These are phyloP conservation scores for Sisymbrium altissimum DNA, from an alignment of 345 rosid species.

Conservation along the genomic window DNA sequence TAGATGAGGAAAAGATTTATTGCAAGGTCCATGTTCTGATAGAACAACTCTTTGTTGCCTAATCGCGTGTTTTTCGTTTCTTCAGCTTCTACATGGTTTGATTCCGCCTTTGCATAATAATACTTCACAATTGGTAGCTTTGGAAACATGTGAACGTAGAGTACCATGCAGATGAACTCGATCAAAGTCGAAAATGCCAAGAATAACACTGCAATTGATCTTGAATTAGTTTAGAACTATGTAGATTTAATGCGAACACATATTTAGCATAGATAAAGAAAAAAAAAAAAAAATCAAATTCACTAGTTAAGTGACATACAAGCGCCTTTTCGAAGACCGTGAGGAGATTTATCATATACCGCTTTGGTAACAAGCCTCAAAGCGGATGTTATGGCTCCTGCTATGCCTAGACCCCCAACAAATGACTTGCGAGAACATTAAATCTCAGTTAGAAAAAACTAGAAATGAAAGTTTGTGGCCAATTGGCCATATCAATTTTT, in stretches of 20 bases:
- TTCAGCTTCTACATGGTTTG: constrained; percentile 14
- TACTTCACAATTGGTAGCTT: constrained; percentile 68
- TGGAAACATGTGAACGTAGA: constrained; percentile 55
- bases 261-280: background rate
- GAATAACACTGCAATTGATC: constrained; percentile 51
- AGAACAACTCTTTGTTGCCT: constrained; percentile 47
- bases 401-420: constrained; percentile 68
- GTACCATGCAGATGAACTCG: constrained; percentile 52
- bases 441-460: background rate
- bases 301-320: background rate
- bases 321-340: constrained; percentile 81
- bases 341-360: constrained; percentile 44
- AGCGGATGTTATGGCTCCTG: constrained; percentile 72
- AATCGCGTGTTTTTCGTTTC: constrained; percentile 56
- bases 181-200: constrained; percentile 50
- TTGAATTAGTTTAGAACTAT: background rate
- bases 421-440: constrained; percentile 41
- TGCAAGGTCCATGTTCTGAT: background rate
- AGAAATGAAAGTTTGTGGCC: background rate
- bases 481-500: background rate
- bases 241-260: background rate
- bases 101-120: constrained; percentile 63
- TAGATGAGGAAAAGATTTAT: background rate
- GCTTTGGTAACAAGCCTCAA: constrained; percentile 67
- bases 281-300: background rate